Evolutionary conservation across 306 rosid genomes (phyloP), one percentile per base, ranked within the genome.

Genomic region (Prunus campanulata): DNA sequence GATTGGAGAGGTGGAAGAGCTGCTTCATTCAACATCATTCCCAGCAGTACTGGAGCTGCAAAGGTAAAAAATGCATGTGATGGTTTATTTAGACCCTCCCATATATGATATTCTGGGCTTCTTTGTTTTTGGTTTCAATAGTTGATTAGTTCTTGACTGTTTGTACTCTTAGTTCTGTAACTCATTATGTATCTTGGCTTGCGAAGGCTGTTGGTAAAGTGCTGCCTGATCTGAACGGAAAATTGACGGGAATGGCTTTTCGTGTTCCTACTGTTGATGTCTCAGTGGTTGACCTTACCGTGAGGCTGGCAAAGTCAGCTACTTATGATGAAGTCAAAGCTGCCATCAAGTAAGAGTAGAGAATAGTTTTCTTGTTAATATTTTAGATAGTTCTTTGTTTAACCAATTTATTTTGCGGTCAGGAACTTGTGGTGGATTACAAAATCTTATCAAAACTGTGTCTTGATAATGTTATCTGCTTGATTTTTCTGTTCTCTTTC

Each of bases 1-100:
- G 97, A 92, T 83, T 95, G 97, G 97, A 95, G 98, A 78, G 96
- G 96, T 80, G 97, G 97, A 84, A 89, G 97, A 75, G 97, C 98
- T 70, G 97, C 98, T 74, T 95, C 97, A 81, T 90, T 92, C 85
- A 95, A 95, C 77, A 92, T 95, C 18, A 95, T 92, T 85, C 98
- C 98, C 76, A 92, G 96, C 83, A 92, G 96, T 87, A 95, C 93
- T 19, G 93, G 96, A 68, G 97, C 97, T 71, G 97, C 97, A 12
- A 89, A 95, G 97, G 97, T 95, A 86, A 52, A 18, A 86, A 42
- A 3, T 1, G 6, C 8, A 19, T 68, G 20, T 47, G 39, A 48
- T 68, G 13, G 6, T 47, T 47, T 29, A 20, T 20, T 18, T 70
- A 2, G 13, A 66, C 18, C 18, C 51, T 2, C 29, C 25, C 51